Conservation (phyloP, 1,284 basidiomycete species). For the Cutaneotrichosporon cutaneum region DNA sequence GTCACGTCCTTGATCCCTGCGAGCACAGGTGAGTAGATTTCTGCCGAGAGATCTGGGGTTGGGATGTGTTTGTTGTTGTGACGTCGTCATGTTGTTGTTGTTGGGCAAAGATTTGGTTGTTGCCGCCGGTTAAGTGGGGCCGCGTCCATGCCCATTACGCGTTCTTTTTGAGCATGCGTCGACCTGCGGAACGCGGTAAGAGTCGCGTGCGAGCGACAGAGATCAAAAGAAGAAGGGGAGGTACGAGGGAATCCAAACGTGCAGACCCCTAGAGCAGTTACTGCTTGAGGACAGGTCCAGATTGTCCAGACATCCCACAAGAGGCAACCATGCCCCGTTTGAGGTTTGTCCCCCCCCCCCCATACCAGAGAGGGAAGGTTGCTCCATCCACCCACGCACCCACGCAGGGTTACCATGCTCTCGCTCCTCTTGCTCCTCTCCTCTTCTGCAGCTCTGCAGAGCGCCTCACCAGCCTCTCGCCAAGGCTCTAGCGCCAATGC, state of each 20-base stretch:
- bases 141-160: background rate
- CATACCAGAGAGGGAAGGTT: background rate
- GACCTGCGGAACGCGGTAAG: background rate
- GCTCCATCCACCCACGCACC: too few relatives aligned
- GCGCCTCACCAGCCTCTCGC: too few relatives aligned
- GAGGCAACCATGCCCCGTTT: conserved; percentile 7
- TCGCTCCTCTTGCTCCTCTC: too few relatives aligned
- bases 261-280: background rate
- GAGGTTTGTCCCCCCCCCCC: background rate
- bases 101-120: background rate
- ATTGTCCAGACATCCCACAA: conserved; percentile 6
- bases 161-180: background rate
- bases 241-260: background rate
- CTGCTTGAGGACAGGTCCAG: background rate
- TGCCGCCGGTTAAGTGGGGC: background rate
- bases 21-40: background rate
- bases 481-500: too few relatives aligned
- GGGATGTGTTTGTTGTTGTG: background rate
- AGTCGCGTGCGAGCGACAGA: background rate
- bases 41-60: background rate
- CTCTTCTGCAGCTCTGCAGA: too few relatives aligned
- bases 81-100: conserved; percentile 2
- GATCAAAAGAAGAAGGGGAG: background rate
- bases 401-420: too few relatives aligned
- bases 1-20: background rate